A percentile compares a stretch with the other conserved stretches of the same genome.
These are phyloP conservation scores for Cladophialophora psammophila DNA, from an alignment of 2,329 filamentous ascomycete genomes.

Conservation along the genomic window DNA sequence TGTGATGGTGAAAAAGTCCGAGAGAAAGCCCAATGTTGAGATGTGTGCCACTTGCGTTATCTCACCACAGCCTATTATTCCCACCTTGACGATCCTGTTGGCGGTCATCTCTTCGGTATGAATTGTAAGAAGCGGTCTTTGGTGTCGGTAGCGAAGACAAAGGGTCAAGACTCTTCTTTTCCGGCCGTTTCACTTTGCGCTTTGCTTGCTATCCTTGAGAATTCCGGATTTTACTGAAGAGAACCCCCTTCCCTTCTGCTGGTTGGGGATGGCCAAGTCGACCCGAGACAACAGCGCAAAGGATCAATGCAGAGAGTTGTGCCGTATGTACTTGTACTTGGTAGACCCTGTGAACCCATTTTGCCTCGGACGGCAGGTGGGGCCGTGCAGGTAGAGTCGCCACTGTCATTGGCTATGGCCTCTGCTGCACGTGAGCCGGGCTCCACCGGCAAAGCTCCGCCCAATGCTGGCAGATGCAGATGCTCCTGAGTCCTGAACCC, in stretches of 20 bases:
- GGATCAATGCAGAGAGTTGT: too few relatives aligned
- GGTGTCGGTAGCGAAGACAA: too few relatives aligned
- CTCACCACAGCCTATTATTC: constrained; percentile 51
- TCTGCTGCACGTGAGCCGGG: not conserved
- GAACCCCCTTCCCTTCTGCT: too few relatives aligned
- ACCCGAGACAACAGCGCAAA: too few relatives aligned
- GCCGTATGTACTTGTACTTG: too few relatives aligned
- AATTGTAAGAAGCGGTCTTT: not conserved
- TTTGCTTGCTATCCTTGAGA: too few relatives aligned
- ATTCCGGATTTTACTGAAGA: too few relatives aligned
- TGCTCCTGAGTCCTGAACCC: constrained; percentile 23
- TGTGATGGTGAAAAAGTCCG: constrained; percentile 55
- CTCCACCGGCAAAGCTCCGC: constrained; percentile 55
- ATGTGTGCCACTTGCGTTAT: constrained; percentile 63
- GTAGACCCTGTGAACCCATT: not conserved
- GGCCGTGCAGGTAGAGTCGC: not conserved
- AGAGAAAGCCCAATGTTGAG: constrained; percentile 56
- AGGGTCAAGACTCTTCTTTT: too few relatives aligned
- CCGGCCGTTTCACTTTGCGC: too few relatives aligned
- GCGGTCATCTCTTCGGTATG: constrained; percentile 12
- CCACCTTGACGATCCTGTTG: constrained; percentile 43
- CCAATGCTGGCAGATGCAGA: constrained; percentile 2
- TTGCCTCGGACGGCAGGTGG: not conserved
- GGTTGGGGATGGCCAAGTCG: too few relatives aligned
- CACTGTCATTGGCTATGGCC: not conserved